Conservation (phyloP, 2,329 filamentous ascomycete species). For the Penicillium nordicum region DNA sequence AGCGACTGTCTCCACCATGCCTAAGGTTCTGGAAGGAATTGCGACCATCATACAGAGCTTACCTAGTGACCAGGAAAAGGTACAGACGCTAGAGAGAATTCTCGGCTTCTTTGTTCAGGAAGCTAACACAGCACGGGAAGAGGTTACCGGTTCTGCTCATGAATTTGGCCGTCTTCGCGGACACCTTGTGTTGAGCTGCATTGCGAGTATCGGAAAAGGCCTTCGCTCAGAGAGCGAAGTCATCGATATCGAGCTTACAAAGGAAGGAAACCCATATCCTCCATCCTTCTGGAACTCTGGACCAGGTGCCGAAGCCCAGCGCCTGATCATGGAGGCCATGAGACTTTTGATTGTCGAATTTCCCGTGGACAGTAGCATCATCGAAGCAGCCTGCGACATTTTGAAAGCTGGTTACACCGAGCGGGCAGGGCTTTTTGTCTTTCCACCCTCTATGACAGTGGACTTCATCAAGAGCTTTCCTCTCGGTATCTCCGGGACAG, state of each 20-base stretch:
- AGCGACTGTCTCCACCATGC: conserved; percentile 38
- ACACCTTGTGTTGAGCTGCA: conserved; percentile 38
- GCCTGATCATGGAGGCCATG: conserved; percentile 40
- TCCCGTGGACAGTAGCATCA: conserved; percentile 40
- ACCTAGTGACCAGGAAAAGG: conserved; percentile 39
- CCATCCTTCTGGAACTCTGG: conserved; percentile 40
- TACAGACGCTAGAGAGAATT: conserved; percentile 38
- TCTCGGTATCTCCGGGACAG: conserved; percentile 38
- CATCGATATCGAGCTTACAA: conserved; percentile 31
- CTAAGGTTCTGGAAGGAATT: conserved; percentile 45
- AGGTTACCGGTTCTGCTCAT: conserved; percentile 29
- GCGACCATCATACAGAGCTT: conserved; percentile 44
- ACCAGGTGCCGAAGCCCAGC: conserved; percentile 31
- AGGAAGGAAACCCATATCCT: conserved; percentile 28
- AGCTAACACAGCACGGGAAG: conserved; percentile 32
- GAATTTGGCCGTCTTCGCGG: conserved; percentile 36
- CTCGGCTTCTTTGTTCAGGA: conserved; percentile 37
- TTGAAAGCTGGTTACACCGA: conserved; percentile 48
- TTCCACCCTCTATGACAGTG: conserved; percentile 40
- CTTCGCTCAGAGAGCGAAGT: conserved; percentile 37
- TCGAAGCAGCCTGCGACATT: conserved; percentile 46
- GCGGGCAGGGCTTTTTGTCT: conserved; percentile 42
- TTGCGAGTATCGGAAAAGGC: conserved; percentile 43
- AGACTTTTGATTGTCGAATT: conserved; percentile 41
- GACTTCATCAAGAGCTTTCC: conserved; percentile 43